phyloP scores from a whole-genome alignment of 2,329 filamentous ascomycete genomes.

The Eutypa lata region DNA sequence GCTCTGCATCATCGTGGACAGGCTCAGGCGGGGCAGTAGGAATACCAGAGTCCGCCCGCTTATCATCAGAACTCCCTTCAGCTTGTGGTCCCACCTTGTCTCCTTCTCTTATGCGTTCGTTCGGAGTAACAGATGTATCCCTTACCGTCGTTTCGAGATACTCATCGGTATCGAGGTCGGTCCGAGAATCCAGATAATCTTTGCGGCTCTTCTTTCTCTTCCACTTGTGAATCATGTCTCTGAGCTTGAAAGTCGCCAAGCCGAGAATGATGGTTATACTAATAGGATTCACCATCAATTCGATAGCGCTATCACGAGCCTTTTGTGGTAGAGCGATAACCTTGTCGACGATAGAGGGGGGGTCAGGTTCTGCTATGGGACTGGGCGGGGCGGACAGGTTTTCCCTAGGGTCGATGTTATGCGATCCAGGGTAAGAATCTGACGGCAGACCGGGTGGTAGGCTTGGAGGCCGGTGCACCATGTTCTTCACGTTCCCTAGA shows the following conservation, averaged over 20 bases:
- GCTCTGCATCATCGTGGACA: constrained; percentile 5
- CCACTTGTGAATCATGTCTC: constrained; percentile 35
- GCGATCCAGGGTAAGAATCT: constrained; percentile 15
- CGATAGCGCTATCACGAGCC: constrained; percentile 47
- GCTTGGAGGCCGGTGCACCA: constrained; percentile 33
- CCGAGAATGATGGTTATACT: constrained; percentile 29
- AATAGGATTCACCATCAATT: constrained; percentile 42
- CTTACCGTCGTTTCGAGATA: background rate
- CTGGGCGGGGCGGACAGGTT: constrained; percentile 31
- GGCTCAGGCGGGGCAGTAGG: constrained; percentile 14
- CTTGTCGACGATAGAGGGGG: constrained; percentile 45
- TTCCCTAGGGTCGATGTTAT: constrained; percentile 20
- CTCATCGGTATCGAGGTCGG: background rate
- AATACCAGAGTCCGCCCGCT: constrained; percentile 11
- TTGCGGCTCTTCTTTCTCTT: constrained; percentile 6
- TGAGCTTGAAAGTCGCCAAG: constrained; percentile 41
- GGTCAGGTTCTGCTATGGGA: constrained; percentile 26
- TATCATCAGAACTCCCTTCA: constrained; percentile 8
- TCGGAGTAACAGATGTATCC: background rate
- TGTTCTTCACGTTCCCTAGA: constrained; percentile 43
- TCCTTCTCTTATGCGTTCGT: background rate
- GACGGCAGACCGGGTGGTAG: constrained; percentile 33
- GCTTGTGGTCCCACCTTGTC: background rate
- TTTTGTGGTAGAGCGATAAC: constrained; percentile 49
- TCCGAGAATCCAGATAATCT: background rate